Evolutionary conservation across 352 stramenopile genomes (phyloP), one percentile per base, ranked within the genome.

Genomic region (Pythium rishiriense): DNA sequence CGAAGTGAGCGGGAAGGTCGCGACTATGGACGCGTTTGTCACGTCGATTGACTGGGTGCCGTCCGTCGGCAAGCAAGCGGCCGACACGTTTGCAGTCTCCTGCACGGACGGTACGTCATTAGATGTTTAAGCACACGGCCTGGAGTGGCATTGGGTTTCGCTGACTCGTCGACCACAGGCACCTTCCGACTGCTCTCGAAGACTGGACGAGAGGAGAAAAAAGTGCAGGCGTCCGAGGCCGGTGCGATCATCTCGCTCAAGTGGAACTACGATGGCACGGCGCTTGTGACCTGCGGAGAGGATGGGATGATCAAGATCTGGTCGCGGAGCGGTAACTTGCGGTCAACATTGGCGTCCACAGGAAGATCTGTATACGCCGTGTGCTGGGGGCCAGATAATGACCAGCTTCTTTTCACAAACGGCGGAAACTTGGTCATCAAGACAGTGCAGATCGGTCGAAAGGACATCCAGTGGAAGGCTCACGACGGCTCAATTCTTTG

Each of bases 291-390:
- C 19, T 85, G 81, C 9, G 94, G 92, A 6, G 94, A 98, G 66
- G 94, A 98, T 55, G 94, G 94, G 24, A 89, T 88, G 24, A 84
- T 98, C 57, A 98, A 98, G 73, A 88, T 98, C 41, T 98, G 86
- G 83, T 96, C 84, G 17, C 86, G 87, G 11, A 93, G 78, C 39
- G 88, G 86, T 12, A 96, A 94, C 67, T 75, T 97, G 28, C 86
- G 91, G 4, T 95, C 88, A 29, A 96, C 87, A 7, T 66, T 98
- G 48, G 86, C 90, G 25, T 91, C 87, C 33, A 94, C 78, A 0
- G 86, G 87, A 10, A 64, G 78, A 24, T 91, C 80, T 3, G 74
- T 98, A 29, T 98, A 98, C 66, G 85, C 85, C 10, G 76, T 97
- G 17, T 94, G 86, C 62, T 98, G 93, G 93, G 89, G 89, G 0